Evolutionary conservation across 2,329 filamentous ascomycete genomes (phyloP).

Genomic region (Tetracladium maxilliforme): DNA sequence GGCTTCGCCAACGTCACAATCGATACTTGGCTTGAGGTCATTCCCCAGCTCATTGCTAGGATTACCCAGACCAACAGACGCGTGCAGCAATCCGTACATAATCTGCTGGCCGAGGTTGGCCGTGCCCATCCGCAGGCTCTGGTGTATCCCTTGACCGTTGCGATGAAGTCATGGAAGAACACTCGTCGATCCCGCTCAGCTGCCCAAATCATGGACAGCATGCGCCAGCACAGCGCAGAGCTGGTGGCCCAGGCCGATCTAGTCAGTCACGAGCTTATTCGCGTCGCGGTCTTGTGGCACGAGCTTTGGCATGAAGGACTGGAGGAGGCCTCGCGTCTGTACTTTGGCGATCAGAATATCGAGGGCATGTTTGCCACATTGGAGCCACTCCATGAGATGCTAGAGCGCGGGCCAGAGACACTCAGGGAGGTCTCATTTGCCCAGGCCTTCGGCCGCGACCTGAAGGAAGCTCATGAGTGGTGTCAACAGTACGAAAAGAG

Average conservation of each 20-base stretch:
- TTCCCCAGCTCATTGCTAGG: conserved; percentile 89
- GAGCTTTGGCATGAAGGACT: conserved; percentile 98
- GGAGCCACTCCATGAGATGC: conserved; percentile 77
- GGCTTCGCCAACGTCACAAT: conserved; percentile 86
- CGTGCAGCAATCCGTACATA: conserved; percentile 83
- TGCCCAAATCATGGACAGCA: conserved; percentile 90
- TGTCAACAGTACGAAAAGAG: conserved; percentile 83
- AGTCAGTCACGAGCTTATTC: conserved; percentile 91
- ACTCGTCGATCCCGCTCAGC: conserved; percentile 76
- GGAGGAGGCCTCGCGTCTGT: conserved; percentile 88
- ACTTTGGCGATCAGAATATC: conserved; percentile 96
- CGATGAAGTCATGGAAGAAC: conserved; percentile 84
- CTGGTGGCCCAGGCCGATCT: conserved; percentile 91
- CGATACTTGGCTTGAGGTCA: conserved; percentile 97
- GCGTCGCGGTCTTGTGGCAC: conserved; percentile 95
- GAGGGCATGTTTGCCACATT: conserved; percentile 93
- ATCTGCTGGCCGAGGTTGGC: conserved; percentile 82
- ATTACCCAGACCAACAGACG: conserved; percentile 91
- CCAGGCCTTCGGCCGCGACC: conserved; percentile 89
- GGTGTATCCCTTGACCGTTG: conserved; percentile 92
- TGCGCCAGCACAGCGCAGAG: conserved; percentile 85
- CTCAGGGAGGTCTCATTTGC: conserved; percentile 93
- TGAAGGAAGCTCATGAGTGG: conserved; percentile 91
- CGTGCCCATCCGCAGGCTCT: conserved; percentile 89
- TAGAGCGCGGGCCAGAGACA: conserved; percentile 85